A percentile compares a stretch with the other conserved stretches of the same genome.
Conservation (phyloP, 768 basidiomycete species). For the Artomyces pyxidatus region DNA sequence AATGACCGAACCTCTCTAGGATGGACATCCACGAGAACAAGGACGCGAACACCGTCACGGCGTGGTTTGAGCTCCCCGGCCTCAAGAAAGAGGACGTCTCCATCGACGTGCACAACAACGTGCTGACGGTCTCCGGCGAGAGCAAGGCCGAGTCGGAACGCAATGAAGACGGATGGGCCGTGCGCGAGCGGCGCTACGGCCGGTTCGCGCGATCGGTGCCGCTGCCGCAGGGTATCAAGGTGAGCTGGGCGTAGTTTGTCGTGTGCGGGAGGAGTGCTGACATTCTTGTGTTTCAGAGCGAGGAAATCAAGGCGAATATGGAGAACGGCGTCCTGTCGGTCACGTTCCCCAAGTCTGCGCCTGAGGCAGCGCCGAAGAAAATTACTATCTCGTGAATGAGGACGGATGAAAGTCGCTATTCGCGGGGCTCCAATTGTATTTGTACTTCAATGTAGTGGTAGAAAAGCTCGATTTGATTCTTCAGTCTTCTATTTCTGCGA, state of each 20-base stretch:
- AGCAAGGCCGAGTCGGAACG: conserved; percentile 24
- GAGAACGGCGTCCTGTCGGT: conserved; percentile 39
- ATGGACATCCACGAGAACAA: conserved; percentile 48
- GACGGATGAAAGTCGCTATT: too few species aligned
- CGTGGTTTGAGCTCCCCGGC: conserved; percentile 52
- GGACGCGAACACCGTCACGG: conserved; percentile 40
- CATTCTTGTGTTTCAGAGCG: conserved; percentile 12
- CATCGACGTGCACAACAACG: conserved; percentile 43
- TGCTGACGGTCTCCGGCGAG: conserved; percentile 46
- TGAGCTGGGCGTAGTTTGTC: not conserved
- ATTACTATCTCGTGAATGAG: conserved; percentile 29
- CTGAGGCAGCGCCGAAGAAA: conserved; percentile 36
- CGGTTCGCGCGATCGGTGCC: conserved; percentile 21
- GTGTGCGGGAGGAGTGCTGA: not conserved
- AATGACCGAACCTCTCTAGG: conserved; percentile 22
- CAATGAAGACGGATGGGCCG: conserved; percentile 27
- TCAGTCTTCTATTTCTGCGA: too few species aligned
- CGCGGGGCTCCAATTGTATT: too few species aligned
- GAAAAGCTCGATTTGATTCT: too few species aligned
- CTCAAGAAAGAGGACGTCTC: conserved; percentile 40
- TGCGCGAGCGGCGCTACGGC: conserved; percentile 26
- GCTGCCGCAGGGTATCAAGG: conserved; percentile 17
- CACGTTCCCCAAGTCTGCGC: conserved; percentile 37
- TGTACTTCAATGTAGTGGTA: too few species aligned
- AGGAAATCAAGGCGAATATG: conserved; percentile 35